Conservation (phyloP, 2,329 filamentous ascomycete species). For the Colletotrichum godetiae region DNA sequence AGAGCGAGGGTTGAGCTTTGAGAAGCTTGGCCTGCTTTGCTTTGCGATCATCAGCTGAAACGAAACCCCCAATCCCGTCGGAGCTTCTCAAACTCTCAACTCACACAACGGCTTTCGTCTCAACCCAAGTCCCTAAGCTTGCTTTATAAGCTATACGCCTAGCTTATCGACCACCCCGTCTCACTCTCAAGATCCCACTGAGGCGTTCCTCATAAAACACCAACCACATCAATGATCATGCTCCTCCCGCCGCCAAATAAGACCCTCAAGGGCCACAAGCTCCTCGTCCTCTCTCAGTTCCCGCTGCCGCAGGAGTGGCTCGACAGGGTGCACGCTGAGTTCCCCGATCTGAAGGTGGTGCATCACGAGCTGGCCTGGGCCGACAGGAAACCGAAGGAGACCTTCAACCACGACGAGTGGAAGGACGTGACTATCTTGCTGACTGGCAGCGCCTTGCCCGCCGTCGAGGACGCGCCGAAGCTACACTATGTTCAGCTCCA, state of each 20-base stretch:
- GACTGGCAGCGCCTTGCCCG: constrained; percentile 55
- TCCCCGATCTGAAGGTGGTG: constrained; percentile 57
- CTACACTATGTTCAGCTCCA: constrained; percentile 65
- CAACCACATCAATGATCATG: constrained; percentile 20
- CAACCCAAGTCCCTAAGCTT: not conserved
- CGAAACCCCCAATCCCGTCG: not conserved
- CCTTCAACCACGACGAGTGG: constrained; percentile 54
- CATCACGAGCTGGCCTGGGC: constrained; percentile 44
- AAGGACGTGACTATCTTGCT: constrained; percentile 60
- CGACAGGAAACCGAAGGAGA: constrained; percentile 38
- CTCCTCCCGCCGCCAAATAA: constrained; percentile 30
- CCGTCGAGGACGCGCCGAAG: constrained; percentile 54
- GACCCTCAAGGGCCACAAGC: constrained; percentile 54
- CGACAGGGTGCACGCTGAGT: constrained; percentile 50
- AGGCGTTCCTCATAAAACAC: not conserved
- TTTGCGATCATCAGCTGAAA: constrained; percentile 6
- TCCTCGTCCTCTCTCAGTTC: constrained; percentile 53
- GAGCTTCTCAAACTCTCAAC: not conserved
- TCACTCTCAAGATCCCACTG: not conserved
- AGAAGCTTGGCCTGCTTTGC: not conserved
- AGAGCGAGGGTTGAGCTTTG: not conserved
- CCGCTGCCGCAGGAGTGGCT: constrained; percentile 46
- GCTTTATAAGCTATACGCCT: not conserved
- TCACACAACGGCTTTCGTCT: not conserved
- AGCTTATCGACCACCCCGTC: not conserved